Evolutionary conservation across 495 filamentous ascomycete species (phyloP).

Genomic region (Neurospora sp.): DNA sequence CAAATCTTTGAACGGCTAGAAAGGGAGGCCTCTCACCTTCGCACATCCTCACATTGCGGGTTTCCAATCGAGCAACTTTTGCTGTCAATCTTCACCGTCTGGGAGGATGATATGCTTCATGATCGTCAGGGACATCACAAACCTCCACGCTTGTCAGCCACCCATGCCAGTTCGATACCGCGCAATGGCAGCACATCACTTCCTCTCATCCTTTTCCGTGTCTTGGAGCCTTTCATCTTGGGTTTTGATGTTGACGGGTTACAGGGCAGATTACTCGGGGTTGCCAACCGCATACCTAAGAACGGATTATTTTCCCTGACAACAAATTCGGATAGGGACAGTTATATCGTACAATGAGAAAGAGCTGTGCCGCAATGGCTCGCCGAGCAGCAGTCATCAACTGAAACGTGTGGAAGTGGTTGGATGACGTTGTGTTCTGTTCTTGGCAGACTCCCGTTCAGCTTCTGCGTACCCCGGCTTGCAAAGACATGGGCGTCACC

Average conservation of each 20-base stretch:
- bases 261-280: not conserved
- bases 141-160: not conserved
- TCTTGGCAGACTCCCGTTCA: not conserved
- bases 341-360: not conserved
- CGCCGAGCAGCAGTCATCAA: not conserved
- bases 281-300: not conserved
- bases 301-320: not conserved
- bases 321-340: not conserved
- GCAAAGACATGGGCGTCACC: not conserved
- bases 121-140: not conserved
- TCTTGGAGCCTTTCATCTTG: not conserved
- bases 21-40: not conserved
- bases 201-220: not conserved
- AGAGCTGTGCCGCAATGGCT: not conserved
- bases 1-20: not conserved
- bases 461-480: not conserved
- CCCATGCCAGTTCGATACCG: not conserved
- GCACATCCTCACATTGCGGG: not conserved
- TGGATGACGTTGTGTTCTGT: not conserved
- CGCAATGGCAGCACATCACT: not conserved
- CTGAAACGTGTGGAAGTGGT: not conserved
- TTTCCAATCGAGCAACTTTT: not conserved
- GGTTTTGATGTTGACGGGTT: not conserved
- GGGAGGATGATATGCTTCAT: not conserved
- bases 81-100: not conserved